Percentiles rank a stretch among this genome's conserved stretches.
Conservation (phyloP, 768 basidiomycete species). For the Boletales sp. region DNA sequence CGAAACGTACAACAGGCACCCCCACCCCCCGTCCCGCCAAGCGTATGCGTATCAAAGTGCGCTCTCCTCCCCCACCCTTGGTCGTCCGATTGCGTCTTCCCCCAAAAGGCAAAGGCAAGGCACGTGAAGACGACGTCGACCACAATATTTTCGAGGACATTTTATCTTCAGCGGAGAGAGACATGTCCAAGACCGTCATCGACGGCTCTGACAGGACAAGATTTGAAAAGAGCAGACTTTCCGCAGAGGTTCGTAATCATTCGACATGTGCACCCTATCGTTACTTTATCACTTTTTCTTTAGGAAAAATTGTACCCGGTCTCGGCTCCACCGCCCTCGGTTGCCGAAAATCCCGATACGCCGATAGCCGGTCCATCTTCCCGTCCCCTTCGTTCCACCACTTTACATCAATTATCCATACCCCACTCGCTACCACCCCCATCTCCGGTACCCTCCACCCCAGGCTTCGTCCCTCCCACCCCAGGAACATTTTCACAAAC, state of each 20-base stretch:
- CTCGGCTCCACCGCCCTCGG: conserved; percentile 30
- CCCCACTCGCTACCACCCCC: conserved; percentile 26
- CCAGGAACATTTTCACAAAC: conserved; percentile 31
- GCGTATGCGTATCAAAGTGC: conserved; percentile 45
- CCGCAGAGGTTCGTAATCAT: conserved; percentile 62
- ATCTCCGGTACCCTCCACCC: conserved; percentile 39
- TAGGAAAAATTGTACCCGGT: conserved; percentile 52
- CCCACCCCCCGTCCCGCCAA: conserved; percentile 35
- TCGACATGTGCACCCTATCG: background rate
- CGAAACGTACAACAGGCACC: conserved; percentile 21
- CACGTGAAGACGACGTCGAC: conserved; percentile 59
- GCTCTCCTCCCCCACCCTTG: conserved; percentile 32
- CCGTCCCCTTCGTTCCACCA: conserved; percentile 60
- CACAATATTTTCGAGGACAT: conserved; percentile 83
- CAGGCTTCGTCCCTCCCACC: conserved; percentile 31
- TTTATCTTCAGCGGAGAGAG: conserved; percentile 63
- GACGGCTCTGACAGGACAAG: conserved; percentile 54
- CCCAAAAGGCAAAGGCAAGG: conserved; percentile 65
- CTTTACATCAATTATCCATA: conserved; percentile 36
- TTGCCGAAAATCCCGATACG: conserved; percentile 32
- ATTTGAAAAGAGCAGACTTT: conserved; percentile 69
- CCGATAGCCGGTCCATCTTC: conserved; percentile 54
- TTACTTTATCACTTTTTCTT: conserved; percentile 1
- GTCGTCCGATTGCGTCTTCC: conserved; percentile 53
- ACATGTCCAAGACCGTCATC: conserved; percentile 67